phyloP scores from a whole-genome alignment of 2,329 filamentous ascomycete genomes.

The Phoma herbarum region DNA sequence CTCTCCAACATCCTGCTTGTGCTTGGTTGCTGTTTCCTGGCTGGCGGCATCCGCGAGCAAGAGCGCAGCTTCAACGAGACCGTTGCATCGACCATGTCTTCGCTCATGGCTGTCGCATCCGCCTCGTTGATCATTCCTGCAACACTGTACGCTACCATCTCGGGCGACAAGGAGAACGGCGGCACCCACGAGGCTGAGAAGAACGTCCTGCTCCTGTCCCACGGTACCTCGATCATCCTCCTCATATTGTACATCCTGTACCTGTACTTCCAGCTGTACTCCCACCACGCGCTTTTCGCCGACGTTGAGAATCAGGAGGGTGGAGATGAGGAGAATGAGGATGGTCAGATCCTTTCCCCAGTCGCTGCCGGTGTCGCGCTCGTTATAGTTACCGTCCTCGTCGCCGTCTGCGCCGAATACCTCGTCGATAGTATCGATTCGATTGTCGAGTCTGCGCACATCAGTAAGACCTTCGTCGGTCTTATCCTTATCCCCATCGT shows the following conservation, averaged over 20 bases:
- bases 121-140: slow-evolving; percentile 64
- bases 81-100: slow-evolving; percentile 79
- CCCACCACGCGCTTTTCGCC: slow-evolving; percentile 59
- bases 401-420: slow-evolving; percentile 62
- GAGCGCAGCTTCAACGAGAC: slow-evolving; percentile 72
- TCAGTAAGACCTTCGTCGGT: slow-evolving; percentile 66
- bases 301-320: slow-evolving; percentile 47
- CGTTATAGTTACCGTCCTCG: slow-evolving; percentile 58
- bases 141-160: slow-evolving; percentile 61
- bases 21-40: slow-evolving; percentile 63
- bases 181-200: slow-evolving; percentile 53
- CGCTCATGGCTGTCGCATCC: slow-evolving; percentile 64
- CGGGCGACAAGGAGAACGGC: slow-evolving; percentile 44
- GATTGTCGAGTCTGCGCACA: slow-evolving; percentile 60
- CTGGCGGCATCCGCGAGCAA: slow-evolving; percentile 56
- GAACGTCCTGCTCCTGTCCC: slow-evolving; percentile 60
- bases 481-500: slow-evolving; percentile 66
- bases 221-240: slow-evolving; percentile 63
- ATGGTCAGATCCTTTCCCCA: slow-evolving; percentile 56
- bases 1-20: slow-evolving; percentile 91
- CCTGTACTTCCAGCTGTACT: slow-evolving; percentile 64
- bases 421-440: slow-evolving; percentile 64
- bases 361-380: slow-evolving; percentile 57
- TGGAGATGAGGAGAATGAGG: slow-evolving; percentile 42
- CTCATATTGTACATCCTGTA: slow-evolving; percentile 63